Evolutionary conservation across 2,329 filamentous ascomycete genomes (phyloP).

Genomic region (Verticillium zaregamsianum): DNA sequence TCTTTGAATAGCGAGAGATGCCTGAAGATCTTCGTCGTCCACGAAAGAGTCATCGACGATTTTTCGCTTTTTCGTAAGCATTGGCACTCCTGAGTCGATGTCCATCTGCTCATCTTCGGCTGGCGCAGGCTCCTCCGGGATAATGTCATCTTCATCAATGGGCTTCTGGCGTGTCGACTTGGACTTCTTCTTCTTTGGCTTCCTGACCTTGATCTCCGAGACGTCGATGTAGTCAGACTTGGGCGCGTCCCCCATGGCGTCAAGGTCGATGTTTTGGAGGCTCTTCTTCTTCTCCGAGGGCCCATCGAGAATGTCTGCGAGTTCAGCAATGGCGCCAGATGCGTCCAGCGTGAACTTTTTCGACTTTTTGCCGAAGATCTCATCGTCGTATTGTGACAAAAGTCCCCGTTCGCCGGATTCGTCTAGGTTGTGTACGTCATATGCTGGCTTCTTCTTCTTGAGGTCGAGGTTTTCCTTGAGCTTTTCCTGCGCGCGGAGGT

Average conservation of each 20-base stretch:
- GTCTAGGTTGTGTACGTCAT: constrained; percentile 77
- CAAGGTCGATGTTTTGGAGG: constrained; percentile 70
- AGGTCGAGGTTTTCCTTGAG: constrained; percentile 72
- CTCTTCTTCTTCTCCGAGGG: constrained; percentile 55
- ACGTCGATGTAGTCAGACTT: constrained; percentile 85
- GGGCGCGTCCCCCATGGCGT: constrained; percentile 70
- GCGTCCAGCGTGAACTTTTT: constrained; percentile 86
- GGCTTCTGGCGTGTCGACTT: constrained; percentile 70
- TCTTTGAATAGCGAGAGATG: constrained; percentile 77
- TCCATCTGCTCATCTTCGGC: constrained; percentile 63
- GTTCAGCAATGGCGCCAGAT: constrained; percentile 64
- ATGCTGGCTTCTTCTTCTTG: constrained; percentile 86
- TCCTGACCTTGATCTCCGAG: constrained; percentile 87
- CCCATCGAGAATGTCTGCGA: constrained; percentile 51
- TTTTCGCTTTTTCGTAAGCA: constrained; percentile 56
- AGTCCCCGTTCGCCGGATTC: constrained; percentile 63
- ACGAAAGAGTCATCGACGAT: constrained; percentile 62
- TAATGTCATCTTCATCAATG: constrained; percentile 59
- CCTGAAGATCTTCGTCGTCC: constrained; percentile 91
- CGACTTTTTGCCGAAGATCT: constrained; percentile 83
- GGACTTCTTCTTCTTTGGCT: constrained; percentile 88
- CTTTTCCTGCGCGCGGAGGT: constrained; percentile 67
- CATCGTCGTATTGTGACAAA: constrained; percentile 90
- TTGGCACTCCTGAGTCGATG: constrained; percentile 55
- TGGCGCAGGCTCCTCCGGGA: constrained; percentile 35